These are phyloP conservation scores for Stemphylium vesicarium DNA, from an alignment of 2,329 filamentous ascomycete genomes.

Conservation along the genomic window DNA sequence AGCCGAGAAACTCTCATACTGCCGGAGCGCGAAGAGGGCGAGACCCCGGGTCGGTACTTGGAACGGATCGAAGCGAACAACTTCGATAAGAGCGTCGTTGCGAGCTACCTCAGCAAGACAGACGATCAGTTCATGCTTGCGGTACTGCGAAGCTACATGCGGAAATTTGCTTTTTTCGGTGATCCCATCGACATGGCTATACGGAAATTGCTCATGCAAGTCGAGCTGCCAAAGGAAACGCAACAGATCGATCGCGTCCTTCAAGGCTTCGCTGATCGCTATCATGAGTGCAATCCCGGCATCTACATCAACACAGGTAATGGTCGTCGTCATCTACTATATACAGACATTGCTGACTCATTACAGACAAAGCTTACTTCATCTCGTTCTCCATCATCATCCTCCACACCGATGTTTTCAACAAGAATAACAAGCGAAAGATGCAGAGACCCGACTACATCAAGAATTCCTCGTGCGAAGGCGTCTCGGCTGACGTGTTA, in stretches of 20 bases:
- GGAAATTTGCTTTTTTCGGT: constrained; percentile 91
- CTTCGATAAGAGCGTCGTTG: constrained; percentile 81
- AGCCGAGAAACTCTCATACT: constrained; percentile 72
- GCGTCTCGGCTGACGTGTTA: constrained; percentile 89
- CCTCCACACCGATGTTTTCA: constrained; percentile 98
- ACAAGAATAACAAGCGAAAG: constrained; percentile 99
- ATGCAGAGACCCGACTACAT: constrained; percentile 97
- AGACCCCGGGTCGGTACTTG: constrained; percentile 89
- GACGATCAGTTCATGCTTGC: constrained; percentile 81
- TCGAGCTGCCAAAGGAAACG: constrained; percentile 93
- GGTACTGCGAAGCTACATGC: constrained; percentile 92
- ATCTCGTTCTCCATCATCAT: constrained; percentile 97
- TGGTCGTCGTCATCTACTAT: constrained; percentile 2
- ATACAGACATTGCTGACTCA: constrained; percentile 23
- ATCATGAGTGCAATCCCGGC: constrained; percentile 97
- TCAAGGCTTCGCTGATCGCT: constrained; percentile 93
- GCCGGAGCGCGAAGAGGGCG: constrained; percentile 82
- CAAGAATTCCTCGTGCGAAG: constrained; percentile 90
- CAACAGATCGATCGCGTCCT: constrained; percentile 96
- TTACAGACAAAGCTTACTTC: constrained; percentile 88
- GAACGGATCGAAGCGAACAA: constrained; percentile 79
- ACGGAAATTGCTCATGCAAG: constrained; percentile 93
- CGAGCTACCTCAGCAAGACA: constrained; percentile 84
- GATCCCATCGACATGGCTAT: constrained; percentile 98
- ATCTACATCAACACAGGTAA: constrained; percentile 80